Evolutionary conservation across 2,329 filamentous ascomycete species (phyloP).

Genomic region (Fusarium sacchari): DNA sequence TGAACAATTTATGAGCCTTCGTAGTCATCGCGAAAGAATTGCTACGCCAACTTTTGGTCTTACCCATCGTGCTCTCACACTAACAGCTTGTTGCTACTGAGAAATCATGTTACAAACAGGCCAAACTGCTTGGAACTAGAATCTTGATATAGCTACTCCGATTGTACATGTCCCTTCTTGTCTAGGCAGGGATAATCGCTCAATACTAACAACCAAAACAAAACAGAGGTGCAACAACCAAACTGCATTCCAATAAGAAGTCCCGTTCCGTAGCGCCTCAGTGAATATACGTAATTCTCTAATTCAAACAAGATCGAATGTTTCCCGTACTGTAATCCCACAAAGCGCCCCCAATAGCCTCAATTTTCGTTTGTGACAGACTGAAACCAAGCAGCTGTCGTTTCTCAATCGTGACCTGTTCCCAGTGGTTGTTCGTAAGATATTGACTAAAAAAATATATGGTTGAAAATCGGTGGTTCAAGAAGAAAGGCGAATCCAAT

Average conservation of each 20-base stretch:
- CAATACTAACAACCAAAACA: slow-evolving; percentile 1
- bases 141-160: slow-evolving; percentile 7
- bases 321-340: slow-evolving; percentile 17
- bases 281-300: slow-evolving; percentile 36
- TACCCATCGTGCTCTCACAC: slow-evolving; percentile 6
- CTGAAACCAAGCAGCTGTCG: slow-evolving; percentile 36
- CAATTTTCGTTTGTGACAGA: slow-evolving; percentile 27
- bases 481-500: slow-evolving; percentile 45
- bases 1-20: background rate
- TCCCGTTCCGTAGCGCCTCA: slow-evolving; percentile 32
- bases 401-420: slow-evolving; percentile 27
- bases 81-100: slow-evolving; percentile 3
- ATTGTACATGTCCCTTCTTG: slow-evolving; percentile 34
- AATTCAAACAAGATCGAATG: slow-evolving; percentile 29
- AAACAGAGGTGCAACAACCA: slow-evolving; percentile 3
- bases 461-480: slow-evolving; percentile 40
- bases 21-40: background rate
- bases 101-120: slow-evolving; percentile 32
- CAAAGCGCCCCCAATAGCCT: slow-evolving; percentile 27
- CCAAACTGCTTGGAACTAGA: background rate
- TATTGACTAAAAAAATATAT: slow-evolving; percentile 47
- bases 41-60: slow-evolving; percentile 8
- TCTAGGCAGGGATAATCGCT: slow-evolving; percentile 9
- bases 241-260: slow-evolving; percentile 11
- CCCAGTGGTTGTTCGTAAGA: slow-evolving; percentile 30